Percentiles rank a stretch among this genome's conserved stretches.
Conservation (phyloP, 768 basidiomycete species). For the Peribolospora kevripleyi region DNA sequence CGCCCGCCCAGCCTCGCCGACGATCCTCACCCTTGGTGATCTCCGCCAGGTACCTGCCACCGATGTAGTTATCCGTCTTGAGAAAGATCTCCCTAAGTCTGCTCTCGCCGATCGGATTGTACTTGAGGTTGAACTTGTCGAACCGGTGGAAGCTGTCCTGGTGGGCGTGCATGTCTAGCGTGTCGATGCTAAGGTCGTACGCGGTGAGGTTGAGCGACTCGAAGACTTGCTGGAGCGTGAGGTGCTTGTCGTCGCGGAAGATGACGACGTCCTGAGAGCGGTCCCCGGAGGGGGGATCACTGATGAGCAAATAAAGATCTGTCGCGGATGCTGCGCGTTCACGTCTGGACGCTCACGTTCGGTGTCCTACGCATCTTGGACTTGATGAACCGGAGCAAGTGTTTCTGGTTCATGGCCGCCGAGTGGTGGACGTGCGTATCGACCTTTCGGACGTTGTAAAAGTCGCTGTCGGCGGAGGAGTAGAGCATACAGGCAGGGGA, state of each 20-base stretch:
- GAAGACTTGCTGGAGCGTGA: constrained; percentile 85
- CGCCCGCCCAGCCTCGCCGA: background rate
- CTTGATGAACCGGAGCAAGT: constrained; percentile 92
- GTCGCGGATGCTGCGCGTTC: background rate
- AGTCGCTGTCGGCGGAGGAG: constrained; percentile 38
- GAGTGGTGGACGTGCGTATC: constrained; percentile 98
- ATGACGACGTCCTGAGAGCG: constrained; percentile 64
- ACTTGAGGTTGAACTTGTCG: constrained; percentile 80
- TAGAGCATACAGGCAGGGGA: background rate
- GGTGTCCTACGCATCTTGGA: constrained; percentile 84
- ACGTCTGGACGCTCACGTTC: constrained; percentile 26
- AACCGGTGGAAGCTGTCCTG: constrained; percentile 95
- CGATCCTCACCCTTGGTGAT: constrained; percentile 47
- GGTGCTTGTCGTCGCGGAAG: constrained; percentile 66
- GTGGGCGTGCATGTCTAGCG: constrained; percentile 97
- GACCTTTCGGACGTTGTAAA: constrained; percentile 93
- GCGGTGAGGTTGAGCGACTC: constrained; percentile 80
- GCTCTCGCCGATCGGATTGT: constrained; percentile 62
- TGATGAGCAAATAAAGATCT: background rate
- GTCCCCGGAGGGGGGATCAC: background rate
- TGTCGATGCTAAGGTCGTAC: constrained; percentile 95
- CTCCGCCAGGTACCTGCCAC: constrained; percentile 83
- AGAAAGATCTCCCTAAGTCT: constrained; percentile 87
- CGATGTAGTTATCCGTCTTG: constrained; percentile 86
- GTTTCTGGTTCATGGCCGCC: constrained; percentile 98